phyloP scores from a whole-genome alignment of 2,329 filamentous ascomycete genomes.

The Trematosphaeria pertusa region DNA sequence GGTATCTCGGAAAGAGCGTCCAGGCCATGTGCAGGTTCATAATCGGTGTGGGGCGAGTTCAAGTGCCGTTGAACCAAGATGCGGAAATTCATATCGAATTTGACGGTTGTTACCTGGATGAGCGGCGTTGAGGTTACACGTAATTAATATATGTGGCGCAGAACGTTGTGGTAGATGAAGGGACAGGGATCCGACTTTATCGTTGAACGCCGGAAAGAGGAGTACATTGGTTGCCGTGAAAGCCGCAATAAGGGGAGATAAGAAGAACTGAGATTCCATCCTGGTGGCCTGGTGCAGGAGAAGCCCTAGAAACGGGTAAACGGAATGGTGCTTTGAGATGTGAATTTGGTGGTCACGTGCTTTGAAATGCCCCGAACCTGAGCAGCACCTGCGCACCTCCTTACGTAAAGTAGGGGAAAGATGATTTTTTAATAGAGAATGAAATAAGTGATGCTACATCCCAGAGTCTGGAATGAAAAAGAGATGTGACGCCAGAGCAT shows the following conservation, averaged over 20 bases:
- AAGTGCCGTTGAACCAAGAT: constrained; percentile 8
- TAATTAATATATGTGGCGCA: constrained; percentile 13
- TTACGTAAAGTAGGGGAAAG: no score
- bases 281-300: neutral
- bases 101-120: neutral
- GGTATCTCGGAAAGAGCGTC: neutral
- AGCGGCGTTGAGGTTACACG: neutral
- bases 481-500: no score
- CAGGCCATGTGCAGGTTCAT: neutral
- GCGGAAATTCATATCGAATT: constrained; percentile 1
- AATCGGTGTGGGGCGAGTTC: constrained; percentile 10
- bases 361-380: no score
- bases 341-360: no score
- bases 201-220: neutral
- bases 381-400: no score
- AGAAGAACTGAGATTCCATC: neutral
- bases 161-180: constrained; percentile 4
- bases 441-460: no score
- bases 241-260: neutral
- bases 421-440: no score
- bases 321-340: no score
- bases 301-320: neutral
- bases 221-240: neutral
- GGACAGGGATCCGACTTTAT: neutral
- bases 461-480: no score